Evolutionary conservation across 2,329 filamentous ascomycete genomes (phyloP).

Genomic region (Zymoseptoria pseudotritici): DNA sequence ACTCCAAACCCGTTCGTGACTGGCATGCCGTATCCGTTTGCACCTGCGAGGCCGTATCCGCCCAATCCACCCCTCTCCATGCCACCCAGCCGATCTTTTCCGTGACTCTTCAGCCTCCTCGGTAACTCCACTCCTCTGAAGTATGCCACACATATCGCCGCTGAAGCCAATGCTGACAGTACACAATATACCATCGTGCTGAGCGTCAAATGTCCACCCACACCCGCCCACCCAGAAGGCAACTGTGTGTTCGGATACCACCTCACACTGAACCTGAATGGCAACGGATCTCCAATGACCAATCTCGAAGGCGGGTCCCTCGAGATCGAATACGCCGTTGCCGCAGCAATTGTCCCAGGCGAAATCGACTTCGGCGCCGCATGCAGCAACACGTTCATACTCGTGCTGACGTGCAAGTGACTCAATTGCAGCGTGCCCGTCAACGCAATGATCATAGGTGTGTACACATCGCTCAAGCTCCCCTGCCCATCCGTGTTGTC

Average conservation of each 20-base stretch:
- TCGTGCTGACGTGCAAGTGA: conserved; percentile 84
- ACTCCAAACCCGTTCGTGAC: conserved; percentile 16
- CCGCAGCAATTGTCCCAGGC: conserved; percentile 77
- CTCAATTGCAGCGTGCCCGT: conserved; percentile 81
- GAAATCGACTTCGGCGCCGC: conserved; percentile 46
- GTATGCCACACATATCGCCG: conserved; percentile 47
- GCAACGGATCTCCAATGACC: conserved; percentile 79
- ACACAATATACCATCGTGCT: conserved; percentile 45
- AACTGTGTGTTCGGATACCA: conserved; percentile 76
- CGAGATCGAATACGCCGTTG: conserved; percentile 71
- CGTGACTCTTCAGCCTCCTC: conserved; percentile 48
- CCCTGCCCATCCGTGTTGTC: conserved; percentile 32
- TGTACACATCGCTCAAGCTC: conserved; percentile 47
- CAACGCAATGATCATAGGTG: conserved; percentile 80
- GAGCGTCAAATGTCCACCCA: conserved; percentile 45
- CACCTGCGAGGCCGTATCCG: conserved; percentile 37
- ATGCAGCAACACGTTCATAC: conserved; percentile 82
- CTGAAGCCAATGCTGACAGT: conserved; percentile 40
- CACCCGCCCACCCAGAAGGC: conserved; percentile 49
- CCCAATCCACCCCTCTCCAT: conserved; percentile 34
- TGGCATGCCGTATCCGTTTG: conserved; percentile 30
- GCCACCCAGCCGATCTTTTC: conserved; percentile 43
- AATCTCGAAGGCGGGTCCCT: conserved; percentile 56
- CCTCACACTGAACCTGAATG: conserved; percentile 69
- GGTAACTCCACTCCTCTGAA: conserved; percentile 48